These are phyloP conservation scores for Cytospora piceae DNA, from an alignment of 2,329 filamentous ascomycete species.

Conservation along the genomic window DNA sequence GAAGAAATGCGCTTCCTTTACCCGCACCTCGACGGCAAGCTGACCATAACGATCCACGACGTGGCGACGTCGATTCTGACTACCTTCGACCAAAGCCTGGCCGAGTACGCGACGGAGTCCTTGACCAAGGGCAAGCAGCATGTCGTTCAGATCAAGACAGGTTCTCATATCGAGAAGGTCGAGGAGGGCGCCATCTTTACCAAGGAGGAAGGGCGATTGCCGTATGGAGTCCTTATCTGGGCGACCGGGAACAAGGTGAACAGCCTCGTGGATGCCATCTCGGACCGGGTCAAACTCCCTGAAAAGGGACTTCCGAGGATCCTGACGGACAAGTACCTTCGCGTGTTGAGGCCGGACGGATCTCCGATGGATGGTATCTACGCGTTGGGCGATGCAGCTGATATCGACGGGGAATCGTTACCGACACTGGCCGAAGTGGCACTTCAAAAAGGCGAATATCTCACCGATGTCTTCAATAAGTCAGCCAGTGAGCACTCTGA, in stretches of 20 bases:
- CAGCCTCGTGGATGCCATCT: conserved; percentile 33
- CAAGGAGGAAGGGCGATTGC: conserved; percentile 44
- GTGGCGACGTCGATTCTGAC: conserved; percentile 46
- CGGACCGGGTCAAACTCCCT: conserved; percentile 33
- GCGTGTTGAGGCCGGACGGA: conserved; percentile 37
- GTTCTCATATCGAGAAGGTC: conserved; percentile 32
- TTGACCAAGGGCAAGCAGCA: conserved; percentile 38
- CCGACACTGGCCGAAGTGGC: conserved; percentile 44
- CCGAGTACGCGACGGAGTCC: conserved; percentile 45
- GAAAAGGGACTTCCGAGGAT: conserved; percentile 31
- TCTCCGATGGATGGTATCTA: conserved; percentile 37
- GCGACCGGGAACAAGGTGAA: conserved; percentile 34
- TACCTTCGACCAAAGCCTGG: conserved; percentile 45
- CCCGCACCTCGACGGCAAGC: conserved; percentile 43
- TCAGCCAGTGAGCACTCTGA: background rate
- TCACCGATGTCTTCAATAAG: conserved; percentile 33
- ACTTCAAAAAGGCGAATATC: conserved; percentile 43
- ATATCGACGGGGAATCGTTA: conserved; percentile 42
- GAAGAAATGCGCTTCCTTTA: conserved; percentile 45
- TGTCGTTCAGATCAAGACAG: conserved; percentile 43
- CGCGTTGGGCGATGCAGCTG: conserved; percentile 44
- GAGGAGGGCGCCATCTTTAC: conserved; percentile 38
- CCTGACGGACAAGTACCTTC: conserved; percentile 31
- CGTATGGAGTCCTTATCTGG: conserved; percentile 42
- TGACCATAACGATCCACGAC: conserved; percentile 49